Conservation (phyloP, 2,329 filamentous ascomycete species). For the Neocatenulostroma microsporum region DNA sequence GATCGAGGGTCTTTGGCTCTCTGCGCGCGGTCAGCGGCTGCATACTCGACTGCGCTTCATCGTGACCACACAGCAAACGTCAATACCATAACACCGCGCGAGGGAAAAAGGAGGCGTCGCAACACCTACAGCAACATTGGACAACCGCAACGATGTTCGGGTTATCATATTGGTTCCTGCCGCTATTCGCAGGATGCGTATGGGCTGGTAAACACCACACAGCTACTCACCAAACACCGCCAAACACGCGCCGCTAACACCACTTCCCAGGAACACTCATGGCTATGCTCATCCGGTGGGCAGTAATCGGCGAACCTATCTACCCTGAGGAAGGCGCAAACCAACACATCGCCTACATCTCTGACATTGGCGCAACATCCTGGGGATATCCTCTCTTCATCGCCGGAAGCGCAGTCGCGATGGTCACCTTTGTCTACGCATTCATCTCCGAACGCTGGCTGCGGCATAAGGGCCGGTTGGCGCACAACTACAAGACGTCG, state of each 20-base stretch:
- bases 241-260: conserved; percentile 11
- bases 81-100: too few relatives aligned
- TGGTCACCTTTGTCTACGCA: conserved; percentile 70
- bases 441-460: conserved; percentile 80
- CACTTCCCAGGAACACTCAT: conserved; percentile 51
- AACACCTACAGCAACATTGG: too few relatives aligned
- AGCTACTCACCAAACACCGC: too few relatives aligned
- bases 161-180: conserved; percentile 54
- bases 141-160: conserved; percentile 27
- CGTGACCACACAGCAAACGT: too few relatives aligned
- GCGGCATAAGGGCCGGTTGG: conserved; percentile 69
- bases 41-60: too few relatives aligned
- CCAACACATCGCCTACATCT: conserved; percentile 52
- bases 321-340: conserved; percentile 53
- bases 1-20: too few relatives aligned
- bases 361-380: conserved; percentile 49
- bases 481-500: conserved; percentile 58
- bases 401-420: conserved; percentile 60
- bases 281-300: conserved; percentile 62
- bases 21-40: too few relatives aligned
- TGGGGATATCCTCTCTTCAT: conserved; percentile 72
- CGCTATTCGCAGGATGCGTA: conserved; percentile 56
- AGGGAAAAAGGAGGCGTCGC: too few relatives aligned
- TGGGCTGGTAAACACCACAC: conserved; percentile 58
- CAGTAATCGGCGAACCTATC: conserved; percentile 46